Evolutionary conservation across 345 rosid species (phyloP).

Genomic region (Erodium maritimum): DNA sequence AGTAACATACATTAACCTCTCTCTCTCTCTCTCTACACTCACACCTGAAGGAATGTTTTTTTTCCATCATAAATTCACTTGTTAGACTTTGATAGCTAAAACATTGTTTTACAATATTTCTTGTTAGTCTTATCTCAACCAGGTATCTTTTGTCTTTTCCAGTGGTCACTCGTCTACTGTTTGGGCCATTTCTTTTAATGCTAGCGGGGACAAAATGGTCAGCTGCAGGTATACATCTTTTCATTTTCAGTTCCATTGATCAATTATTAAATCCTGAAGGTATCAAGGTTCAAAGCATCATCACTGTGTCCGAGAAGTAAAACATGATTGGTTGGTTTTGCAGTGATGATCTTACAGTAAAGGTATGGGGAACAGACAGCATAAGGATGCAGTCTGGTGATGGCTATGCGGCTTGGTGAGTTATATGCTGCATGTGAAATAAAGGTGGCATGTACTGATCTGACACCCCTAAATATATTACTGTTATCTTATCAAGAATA

Average conservation of each 20-base stretch:
- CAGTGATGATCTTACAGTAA: slow-evolving; percentile 94
- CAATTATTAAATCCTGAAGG: background rate
- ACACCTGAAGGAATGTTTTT: background rate
- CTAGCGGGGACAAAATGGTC: slow-evolving; percentile 79
- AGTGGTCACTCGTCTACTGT: slow-evolving; percentile 92
- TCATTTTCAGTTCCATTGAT: background rate
- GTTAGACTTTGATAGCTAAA: too few species aligned
- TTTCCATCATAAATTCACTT: too few species aligned
- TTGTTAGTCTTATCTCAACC: slow-evolving; percentile 1
- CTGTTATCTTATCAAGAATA: too few species aligned
- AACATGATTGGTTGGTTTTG: slow-evolving; percentile 17
- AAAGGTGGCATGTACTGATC: too few species aligned
- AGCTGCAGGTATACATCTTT: slow-evolving; percentile 59
- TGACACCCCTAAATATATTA: too few species aligned
- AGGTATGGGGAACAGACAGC: slow-evolving; percentile 69
- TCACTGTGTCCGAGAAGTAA: slow-evolving; percentile 2
- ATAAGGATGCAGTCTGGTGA: slow-evolving; percentile 47
- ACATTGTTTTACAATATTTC: slow-evolving; percentile 2
- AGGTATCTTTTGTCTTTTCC: slow-evolving; percentile 12
- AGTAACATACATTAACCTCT: slow-evolving; percentile 24
- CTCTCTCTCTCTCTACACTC: background rate
- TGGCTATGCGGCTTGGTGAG: slow-evolving; percentile 77
- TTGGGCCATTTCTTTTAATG: slow-evolving; percentile 76
- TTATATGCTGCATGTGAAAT: slow-evolving; percentile 13
- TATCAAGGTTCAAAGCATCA: background rate